Percentiles rank a stretch among this genome's conserved stretches.
These are phyloP conservation scores for Lolium multiflorum DNA, from an alignment of 176 grass and related monocot species.

Conservation along the genomic window DNA sequence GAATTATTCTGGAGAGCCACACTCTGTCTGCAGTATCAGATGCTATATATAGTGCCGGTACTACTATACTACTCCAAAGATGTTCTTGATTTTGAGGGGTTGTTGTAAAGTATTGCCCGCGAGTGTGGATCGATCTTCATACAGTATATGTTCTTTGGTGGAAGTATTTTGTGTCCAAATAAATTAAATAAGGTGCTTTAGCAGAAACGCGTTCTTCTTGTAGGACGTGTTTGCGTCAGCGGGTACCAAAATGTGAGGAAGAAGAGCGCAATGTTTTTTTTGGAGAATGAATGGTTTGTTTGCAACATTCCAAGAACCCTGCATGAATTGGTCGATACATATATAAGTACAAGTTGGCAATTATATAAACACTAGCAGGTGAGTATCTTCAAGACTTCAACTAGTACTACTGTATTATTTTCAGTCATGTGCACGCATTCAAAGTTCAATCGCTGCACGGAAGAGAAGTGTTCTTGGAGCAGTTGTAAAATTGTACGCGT, in stretches of 20 bases:
- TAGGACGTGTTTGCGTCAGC: conserved; percentile 20
- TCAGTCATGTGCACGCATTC: not conserved
- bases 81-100: conserved; percentile 11
- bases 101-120: not conserved
- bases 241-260: not conserved
- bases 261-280: not conserved
- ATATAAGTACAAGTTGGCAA: conserved; percentile 20
- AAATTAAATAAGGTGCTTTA: not conserved
- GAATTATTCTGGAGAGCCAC: not conserved
- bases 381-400: no score
- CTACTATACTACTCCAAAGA: not conserved
- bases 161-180: not conserved
- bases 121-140: not conserved
- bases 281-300: not conserved
- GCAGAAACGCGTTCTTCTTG: no score
- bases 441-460: conserved; percentile 25
- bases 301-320: not conserved
- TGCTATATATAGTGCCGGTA: not conserved
- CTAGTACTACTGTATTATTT: not conserved
- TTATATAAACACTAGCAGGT: not conserved
- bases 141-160: not conserved
- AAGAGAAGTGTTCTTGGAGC: conserved; percentile 11
- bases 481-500: not conserved
- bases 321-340: not conserved
- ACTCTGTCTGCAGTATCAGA: not conserved